phyloP scores from a whole-genome alignment of 108 stramenopile species.

The Cyclotella atomus region DNA sequence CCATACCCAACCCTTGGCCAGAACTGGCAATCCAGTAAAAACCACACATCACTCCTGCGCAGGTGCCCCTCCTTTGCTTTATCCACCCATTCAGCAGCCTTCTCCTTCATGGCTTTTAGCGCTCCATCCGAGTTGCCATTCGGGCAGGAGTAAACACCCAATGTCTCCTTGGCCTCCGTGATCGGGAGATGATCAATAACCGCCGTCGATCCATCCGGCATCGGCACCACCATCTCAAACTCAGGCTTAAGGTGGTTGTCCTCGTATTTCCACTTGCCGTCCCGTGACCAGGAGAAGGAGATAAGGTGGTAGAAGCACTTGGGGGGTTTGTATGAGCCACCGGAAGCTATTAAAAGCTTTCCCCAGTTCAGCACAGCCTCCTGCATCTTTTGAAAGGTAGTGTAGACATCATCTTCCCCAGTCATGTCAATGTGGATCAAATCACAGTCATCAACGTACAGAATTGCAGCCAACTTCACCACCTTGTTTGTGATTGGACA shows the following conservation, averaged over 20 bases:
- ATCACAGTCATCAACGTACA: conserved; percentile 5
- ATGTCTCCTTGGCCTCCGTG: conserved; percentile 6
- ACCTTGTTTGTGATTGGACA: no score
- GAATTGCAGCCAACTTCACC: conserved; percentile 1
- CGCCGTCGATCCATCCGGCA: conserved; percentile 6
- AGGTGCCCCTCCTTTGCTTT: conserved; percentile 1
- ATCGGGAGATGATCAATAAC: conserved; percentile 4
- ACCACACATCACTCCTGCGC: conserved; percentile 2
- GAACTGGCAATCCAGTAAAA: conserved; percentile 3
- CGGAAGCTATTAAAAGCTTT: conserved; percentile 9
- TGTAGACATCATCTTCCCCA: not conserved
- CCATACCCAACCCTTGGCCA: conserved; percentile 27
- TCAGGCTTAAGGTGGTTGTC: not conserved
- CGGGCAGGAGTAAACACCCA: conserved; percentile 8
- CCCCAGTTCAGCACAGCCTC: conserved; percentile 13
- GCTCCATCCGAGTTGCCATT: not conserved
- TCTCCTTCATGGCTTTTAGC: conserved; percentile 6
- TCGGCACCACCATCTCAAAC: conserved; percentile 3
- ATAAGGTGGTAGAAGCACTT: conserved; percentile 24
- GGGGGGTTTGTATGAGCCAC: conserved; percentile 18
- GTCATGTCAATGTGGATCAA: conserved; percentile 6
- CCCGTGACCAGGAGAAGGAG: not conserved
- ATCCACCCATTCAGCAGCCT: conserved; percentile 16
- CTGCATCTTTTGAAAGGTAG: conserved; percentile 6
- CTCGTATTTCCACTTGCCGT: conserved; percentile 23